Conservation (phyloP, 2,329 filamentous ascomycete species). For the Pyrenophora tritici-repentis region DNA sequence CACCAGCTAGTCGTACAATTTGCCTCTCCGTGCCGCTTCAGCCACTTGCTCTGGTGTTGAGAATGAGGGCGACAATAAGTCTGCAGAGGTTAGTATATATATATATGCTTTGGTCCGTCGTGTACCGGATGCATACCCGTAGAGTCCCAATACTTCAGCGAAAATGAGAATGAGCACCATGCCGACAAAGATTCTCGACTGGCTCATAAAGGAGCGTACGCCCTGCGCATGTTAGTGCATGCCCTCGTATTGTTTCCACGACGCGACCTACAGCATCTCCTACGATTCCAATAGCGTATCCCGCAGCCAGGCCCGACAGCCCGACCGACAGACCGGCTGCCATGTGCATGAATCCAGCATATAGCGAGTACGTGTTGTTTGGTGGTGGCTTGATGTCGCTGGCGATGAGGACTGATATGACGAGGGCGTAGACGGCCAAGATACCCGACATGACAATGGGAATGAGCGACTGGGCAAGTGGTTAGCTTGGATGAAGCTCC, state of each 20-base stretch:
- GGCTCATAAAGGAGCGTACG: conserved; percentile 93
- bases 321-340: conserved; percentile 83
- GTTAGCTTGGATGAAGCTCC: conserved; percentile 26
- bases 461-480: conserved; percentile 68
- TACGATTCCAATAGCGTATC: conserved; percentile 83
- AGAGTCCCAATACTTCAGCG: conserved; percentile 93
- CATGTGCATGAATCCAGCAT: conserved; percentile 92
- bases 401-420: conserved; percentile 94
- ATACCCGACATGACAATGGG: conserved; percentile 99
- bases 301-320: conserved; percentile 47
- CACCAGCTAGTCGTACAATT: conserved; percentile 40
- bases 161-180: conserved; percentile 99
- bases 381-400: conserved; percentile 80
- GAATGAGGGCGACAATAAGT: conserved; percentile 88
- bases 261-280: conserved; percentile 73
- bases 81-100: conserved; percentile 52
- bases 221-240: conserved; percentile 55
- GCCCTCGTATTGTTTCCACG: neutral
- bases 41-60: conserved; percentile 83
- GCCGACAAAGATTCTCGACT: conserved; percentile 94
- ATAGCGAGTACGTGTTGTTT: conserved; percentile 74
- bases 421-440: conserved; percentile 95
- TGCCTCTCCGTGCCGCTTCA: conserved; percentile 26
- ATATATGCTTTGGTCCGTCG: conserved; percentile 1
- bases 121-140: conserved; percentile 68